These are phyloP conservation scores for Trichophyton mentagrophytes DNA, from an alignment of 2,329 filamentous ascomycete species.

Conservation along the genomic window DNA sequence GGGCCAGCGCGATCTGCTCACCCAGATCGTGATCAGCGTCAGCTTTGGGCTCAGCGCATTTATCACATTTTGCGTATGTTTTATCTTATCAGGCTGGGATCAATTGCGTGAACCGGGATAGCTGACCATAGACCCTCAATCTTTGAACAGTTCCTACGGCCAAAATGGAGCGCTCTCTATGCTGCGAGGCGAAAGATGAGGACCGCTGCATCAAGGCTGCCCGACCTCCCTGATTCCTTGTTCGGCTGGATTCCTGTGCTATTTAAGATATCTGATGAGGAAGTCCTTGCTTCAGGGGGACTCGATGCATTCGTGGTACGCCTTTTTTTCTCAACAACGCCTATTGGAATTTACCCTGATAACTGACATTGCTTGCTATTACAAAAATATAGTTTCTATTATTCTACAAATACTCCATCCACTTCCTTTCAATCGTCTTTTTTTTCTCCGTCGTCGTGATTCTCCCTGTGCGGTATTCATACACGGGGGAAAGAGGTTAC, in stretches of 20 bases:
- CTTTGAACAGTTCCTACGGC: constrained; percentile 55
- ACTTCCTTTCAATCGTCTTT: constrained; percentile 64
- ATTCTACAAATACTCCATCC: constrained; percentile 92
- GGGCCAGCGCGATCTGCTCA: constrained; percentile 30
- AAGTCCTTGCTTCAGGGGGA: constrained; percentile 78
- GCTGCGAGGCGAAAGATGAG: constrained; percentile 71
- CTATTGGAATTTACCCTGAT: background rate
- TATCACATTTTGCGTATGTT: constrained; percentile 33
- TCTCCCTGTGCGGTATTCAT: constrained; percentile 70
- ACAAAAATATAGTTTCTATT: constrained; percentile 52
- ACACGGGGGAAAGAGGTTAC: constrained; percentile 32
- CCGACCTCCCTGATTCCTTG: constrained; percentile 67
- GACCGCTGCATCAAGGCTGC: constrained; percentile 52
- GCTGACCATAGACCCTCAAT: background rate
- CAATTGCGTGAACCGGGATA: background rate
- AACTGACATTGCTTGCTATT: background rate
- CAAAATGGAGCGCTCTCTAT: constrained; percentile 84
- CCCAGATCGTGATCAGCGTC: constrained; percentile 34
- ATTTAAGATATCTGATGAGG: constrained; percentile 73
- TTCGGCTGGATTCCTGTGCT: constrained; percentile 89
- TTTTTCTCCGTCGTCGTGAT: constrained; percentile 72
- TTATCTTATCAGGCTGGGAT: background rate
- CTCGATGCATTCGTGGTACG: constrained; percentile 84
- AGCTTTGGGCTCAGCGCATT: constrained; percentile 33
- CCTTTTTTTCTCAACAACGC: background rate